Base-by-base conservation (phyloP, 2,329 filamentous ascomycete genomes). In the Exserohilum turcica region DNA sequence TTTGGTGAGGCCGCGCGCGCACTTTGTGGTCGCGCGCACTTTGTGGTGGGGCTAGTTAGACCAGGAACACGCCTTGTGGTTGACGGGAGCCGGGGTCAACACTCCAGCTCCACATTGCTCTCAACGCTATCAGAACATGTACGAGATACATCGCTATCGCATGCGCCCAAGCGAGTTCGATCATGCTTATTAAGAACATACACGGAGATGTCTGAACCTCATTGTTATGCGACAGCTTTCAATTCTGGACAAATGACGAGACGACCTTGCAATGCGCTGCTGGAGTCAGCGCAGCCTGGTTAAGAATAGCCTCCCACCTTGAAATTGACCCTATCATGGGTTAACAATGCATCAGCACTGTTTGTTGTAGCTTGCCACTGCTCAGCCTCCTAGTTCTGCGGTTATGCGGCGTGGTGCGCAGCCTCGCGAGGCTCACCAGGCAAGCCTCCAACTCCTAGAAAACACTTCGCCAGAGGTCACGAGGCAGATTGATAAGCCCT, bases 341-440 rank as follows among this genome's bases (percentile, higher is more conserved):
- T 9, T 18, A 40, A 27, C 10, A 15, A n/a, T 18, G 10, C 37
- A 39, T 13, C 19, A 6, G 3, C 12, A 16, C 24, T 15, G 13
- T 27, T 16, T 40, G 27, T 12, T 38, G 27, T 27, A 40, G 21
- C 4, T 39, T 18, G 24, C 28, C 28, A 32, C 28, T 24, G 9
- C 28, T 13, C 31, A 35, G 42, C 18, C 18, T 29, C 27, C 21
- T 24, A 8, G 5, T 12, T n/a, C 28, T 24, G 24, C 45, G 36
- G 45, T 28, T 48, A 48, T 24, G 15, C 36, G 45, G 45, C 36
- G 33, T 19, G 27, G n/a, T 47, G 18, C 18, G 28, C 18, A 48
- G 45, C 45, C 45, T 48, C 12, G 28, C 27, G 21, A 40, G 45
- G 45, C 45, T 39, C 18, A 40, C 13, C 9, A 24, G n/a, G 9